These are phyloP conservation scores for Scenedesmus sp. DNA, from an alignment of 163 green algal genomes.

Conservation along the genomic window DNA sequence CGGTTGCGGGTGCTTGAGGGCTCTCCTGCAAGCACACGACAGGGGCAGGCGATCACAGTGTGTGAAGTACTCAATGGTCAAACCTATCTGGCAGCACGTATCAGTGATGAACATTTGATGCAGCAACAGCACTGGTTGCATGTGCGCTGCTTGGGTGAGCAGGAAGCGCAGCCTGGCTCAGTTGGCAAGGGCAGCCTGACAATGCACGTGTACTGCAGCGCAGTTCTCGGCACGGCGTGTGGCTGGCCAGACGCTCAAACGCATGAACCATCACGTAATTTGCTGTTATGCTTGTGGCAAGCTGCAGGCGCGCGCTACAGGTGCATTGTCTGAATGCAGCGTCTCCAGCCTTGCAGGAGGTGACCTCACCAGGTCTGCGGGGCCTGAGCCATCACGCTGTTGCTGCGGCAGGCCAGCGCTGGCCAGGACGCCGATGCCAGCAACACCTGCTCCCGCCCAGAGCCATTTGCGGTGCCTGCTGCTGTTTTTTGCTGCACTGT, in stretches of 20 bases:
- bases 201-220: neutral
- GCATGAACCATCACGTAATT: neutral
- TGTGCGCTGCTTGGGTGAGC: neutral
- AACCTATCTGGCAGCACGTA: neutral
- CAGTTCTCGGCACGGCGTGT: neutral
- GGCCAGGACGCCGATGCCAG: neutral
- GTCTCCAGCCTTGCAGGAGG: neutral
- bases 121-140: neutral
- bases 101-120: neutral
- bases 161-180: neutral
- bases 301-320: neutral
- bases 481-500: neutral
- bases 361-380: neutral
- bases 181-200: neutral
- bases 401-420: neutral
- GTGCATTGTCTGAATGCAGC: conserved; percentile 15
- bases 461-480: conserved; percentile 19
- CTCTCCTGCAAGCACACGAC: conserved; percentile 13
- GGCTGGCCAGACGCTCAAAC: neutral
- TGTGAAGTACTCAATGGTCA: neutral
- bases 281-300: neutral
- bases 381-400: neutral
- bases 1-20: neutral
- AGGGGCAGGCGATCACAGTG: too few relatives aligned
- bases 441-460: conserved; percentile 24